These are phyloP conservation scores for Sutorius australiensis DNA, from an alignment of 768 basidiomycete species.

Conservation along the genomic window DNA sequence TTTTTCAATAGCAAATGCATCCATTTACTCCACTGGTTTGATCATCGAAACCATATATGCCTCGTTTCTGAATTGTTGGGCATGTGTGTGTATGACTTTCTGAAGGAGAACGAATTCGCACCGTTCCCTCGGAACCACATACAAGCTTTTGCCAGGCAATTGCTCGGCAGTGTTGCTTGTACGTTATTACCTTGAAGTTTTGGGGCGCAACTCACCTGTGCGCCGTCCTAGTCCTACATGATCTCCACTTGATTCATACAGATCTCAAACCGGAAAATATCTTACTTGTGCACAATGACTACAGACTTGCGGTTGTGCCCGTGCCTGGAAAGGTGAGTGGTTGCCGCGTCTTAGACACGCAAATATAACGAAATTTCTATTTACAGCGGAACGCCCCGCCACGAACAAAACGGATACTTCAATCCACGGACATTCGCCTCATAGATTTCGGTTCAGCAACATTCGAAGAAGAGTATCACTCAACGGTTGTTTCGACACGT, in stretches of 20 bases:
- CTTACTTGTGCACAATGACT: slow-evolving; percentile 83
- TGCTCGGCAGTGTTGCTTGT: slow-evolving; percentile 94
- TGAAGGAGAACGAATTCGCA: slow-evolving; percentile 96
- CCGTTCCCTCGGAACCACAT: slow-evolving; percentile 97
- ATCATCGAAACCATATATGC: slow-evolving; percentile 97
- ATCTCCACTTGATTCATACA: slow-evolving; percentile 89
- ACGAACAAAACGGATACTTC: slow-evolving; percentile 72
- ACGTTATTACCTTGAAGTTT: slow-evolving; percentile 34
- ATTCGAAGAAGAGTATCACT: slow-evolving; percentile 97
- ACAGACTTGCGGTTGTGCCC: slow-evolving; percentile 54
- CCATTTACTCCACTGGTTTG: slow-evolving; percentile 90
- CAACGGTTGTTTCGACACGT: slow-evolving; percentile 94
- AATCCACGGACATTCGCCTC: slow-evolving; percentile 86
- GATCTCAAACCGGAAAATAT: slow-evolving; percentile 99
- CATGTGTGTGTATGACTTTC: slow-evolving; percentile 97
- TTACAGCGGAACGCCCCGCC: slow-evolving; percentile 60
- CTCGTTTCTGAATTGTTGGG: slow-evolving; percentile 93
- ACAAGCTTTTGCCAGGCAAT: slow-evolving; percentile 89
- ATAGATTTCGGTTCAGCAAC: slow-evolving; percentile 99
- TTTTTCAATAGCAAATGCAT: slow-evolving; percentile 82
- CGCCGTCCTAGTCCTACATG: slow-evolving; percentile 70
- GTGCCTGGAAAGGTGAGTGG: slow-evolving; percentile 60
- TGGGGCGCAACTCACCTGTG: background rate
- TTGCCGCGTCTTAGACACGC: background rate
- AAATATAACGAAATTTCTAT: slow-evolving; percentile 14